Evolutionary conservation across 2,329 filamentous ascomycete species (phyloP).

Genomic region (Rosellinia necatrix): DNA sequence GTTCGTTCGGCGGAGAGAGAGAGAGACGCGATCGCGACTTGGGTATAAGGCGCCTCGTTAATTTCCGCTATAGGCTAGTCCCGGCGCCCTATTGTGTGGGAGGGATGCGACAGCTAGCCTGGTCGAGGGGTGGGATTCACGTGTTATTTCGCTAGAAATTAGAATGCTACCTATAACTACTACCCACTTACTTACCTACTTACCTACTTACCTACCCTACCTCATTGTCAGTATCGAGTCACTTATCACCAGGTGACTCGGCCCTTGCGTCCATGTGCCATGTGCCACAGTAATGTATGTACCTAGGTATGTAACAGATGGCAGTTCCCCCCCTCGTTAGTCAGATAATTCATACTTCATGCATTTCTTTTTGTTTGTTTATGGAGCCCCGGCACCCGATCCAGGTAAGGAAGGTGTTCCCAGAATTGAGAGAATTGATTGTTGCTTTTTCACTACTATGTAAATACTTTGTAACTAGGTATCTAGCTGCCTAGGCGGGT

Average conservation of each 20-base stretch:
- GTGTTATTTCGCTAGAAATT: slow-evolving; percentile 11
- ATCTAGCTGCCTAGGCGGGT: too few species aligned
- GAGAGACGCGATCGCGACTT: slow-evolving; percentile 32
- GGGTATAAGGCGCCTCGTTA: slow-evolving; percentile 16
- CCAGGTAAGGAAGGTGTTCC: too few species aligned
- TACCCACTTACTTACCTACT: too few species aligned
- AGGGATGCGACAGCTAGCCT: too few species aligned
- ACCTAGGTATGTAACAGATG: not conserved
- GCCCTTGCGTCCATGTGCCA: not conserved
- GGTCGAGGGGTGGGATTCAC: slow-evolving; percentile 19
- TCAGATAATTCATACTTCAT: not conserved
- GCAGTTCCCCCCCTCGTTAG: not conserved
- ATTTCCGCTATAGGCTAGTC: slow-evolving; percentile 16
- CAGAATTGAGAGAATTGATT: too few species aligned
- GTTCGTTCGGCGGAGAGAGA: slow-evolving; percentile 12
- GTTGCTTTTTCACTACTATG: too few species aligned
- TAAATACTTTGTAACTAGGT: too few species aligned
- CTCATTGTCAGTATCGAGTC: too few species aligned
- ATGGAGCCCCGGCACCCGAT: too few species aligned
- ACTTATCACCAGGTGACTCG: slow-evolving; percentile 2
- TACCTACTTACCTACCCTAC: too few species aligned
- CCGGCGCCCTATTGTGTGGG: too few species aligned
- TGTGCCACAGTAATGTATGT: not conserved
- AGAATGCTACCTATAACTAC: not conserved
- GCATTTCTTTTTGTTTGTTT: too few species aligned